A percentile compares a stretch with the other conserved stretches of the same genome.
Conservation (phyloP, 306 rosid genomes). For the Chamaecrista fasciculata region DNA sequence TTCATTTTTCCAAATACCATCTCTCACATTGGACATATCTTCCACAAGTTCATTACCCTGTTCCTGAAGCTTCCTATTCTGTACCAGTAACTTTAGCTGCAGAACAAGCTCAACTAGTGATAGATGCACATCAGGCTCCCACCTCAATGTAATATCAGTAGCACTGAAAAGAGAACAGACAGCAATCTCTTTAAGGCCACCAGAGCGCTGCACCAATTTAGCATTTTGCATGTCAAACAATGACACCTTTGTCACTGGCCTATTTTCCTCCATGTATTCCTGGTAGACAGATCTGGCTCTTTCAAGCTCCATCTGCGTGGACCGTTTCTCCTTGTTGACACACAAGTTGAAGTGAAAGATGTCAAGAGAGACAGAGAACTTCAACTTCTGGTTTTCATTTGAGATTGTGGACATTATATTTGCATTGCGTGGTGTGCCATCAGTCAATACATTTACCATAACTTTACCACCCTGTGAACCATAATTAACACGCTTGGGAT, state of each 20-base stretch:
- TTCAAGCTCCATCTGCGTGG: constrained; percentile 89
- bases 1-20: constrained; percentile 57
- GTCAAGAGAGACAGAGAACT: constrained; percentile 78
- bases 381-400: constrained; percentile 57
- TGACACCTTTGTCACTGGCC: constrained; percentile 60
- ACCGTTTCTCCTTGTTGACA: constrained; percentile 81
- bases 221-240: constrained; percentile 95
- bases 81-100: constrained; percentile 71
- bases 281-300: constrained; percentile 85
- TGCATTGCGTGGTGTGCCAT: constrained; percentile 90
- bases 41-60: constrained; percentile 41
- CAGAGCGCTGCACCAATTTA: constrained; percentile 85
- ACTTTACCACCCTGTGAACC: constrained; percentile 97
- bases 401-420: constrained; percentile 65
- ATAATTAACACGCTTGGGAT: constrained; percentile 89
- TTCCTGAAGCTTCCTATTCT: constrained; percentile 65
- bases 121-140: constrained; percentile 97
- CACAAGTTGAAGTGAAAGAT: constrained; percentile 79
- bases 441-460: constrained; percentile 56
- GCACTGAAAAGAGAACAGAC: constrained; percentile 99
- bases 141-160: constrained; percentile 79
- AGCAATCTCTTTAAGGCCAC: constrained; percentile 85
- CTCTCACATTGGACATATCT: constrained; percentile 40
- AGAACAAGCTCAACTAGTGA: constrained; percentile 75
- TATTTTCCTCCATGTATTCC: constrained; percentile 74